Evolutionary conservation across 805 yeast species (phyloP), one percentile per base, ranked within the genome.

Genomic region (Candida verbasci): DNA sequence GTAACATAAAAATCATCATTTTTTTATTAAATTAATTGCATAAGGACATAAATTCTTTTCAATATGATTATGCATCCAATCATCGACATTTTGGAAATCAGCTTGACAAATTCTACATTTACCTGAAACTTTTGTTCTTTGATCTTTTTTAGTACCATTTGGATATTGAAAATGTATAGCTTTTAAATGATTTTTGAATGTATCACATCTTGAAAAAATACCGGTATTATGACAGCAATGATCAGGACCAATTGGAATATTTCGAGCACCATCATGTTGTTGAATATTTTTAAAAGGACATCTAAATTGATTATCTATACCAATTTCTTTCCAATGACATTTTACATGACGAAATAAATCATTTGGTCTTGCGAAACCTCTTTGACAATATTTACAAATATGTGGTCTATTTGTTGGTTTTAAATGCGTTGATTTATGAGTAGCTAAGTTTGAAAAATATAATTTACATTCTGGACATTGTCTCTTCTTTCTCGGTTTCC

Each of bases 81-180:
- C 80, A 45, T 85, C 91, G 23, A 85, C 93, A 42, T 74, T 80
- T 9, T 56, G 62, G 52, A 86, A 89, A 36, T 60, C 60, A 50
- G 60, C 54, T 21, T 82, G 83, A 58, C 97, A 89, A 55, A 78
- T 82, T 49, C 80, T 78, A 61, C 97, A 89, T 38, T 66, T 67
- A 6, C 97, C 97, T 15, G 70, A 57, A 28, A 80, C 85, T 35
- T 75, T 72, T 15, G 61, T 57, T 44, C 97, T 72, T 49, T 86
- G 83, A 42, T 76, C 79, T 59, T 87, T 86, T 53, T 80, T 77
- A 3, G 95, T 87, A 6, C 95, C 95, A 26, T 74, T 73, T 4
- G 96, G 96, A 58, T 88, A 88, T 45, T 77, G 82, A 56, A 88
- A 88, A 54, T 88, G 97, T 43, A 88, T 72, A 2, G 96, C 94